phyloP scores from a whole-genome alignment of 2,329 filamentous ascomycete genomes.

The Coniochaeta sp. region DNA sequence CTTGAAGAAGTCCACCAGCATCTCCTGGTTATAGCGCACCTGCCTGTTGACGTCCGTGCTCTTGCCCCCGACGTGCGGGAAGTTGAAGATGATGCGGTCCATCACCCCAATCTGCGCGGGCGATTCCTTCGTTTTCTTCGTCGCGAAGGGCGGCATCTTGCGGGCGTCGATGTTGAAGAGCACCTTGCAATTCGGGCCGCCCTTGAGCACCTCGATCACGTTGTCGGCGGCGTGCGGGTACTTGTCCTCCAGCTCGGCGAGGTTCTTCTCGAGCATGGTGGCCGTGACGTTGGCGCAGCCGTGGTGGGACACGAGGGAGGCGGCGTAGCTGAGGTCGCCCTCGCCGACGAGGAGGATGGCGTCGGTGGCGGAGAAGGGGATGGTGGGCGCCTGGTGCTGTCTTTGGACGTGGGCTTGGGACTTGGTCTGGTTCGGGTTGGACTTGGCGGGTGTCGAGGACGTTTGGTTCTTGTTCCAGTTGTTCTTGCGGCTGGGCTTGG shows the following conservation, averaged over 20 bases:
- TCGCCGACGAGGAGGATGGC: conserved; percentile 72
- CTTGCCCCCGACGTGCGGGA: conserved; percentile 90
- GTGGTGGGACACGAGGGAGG: conserved; percentile 59
- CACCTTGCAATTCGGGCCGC: conserved; percentile 31
- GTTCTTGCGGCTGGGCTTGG: background rate
- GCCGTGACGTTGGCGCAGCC: conserved; percentile 60
- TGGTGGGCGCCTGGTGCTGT: conserved; percentile 36
- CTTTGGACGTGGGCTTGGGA: conserved; percentile 7
- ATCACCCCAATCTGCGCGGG: conserved; percentile 35
- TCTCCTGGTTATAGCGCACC: conserved; percentile 82
- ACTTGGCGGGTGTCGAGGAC: conserved; percentile 1
- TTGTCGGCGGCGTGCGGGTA: conserved; percentile 64
- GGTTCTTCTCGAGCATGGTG: conserved; percentile 57
- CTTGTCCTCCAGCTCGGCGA: conserved; percentile 57
- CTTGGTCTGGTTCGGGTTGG: background rate
- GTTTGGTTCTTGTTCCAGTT: background rate
- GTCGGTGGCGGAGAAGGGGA: conserved; percentile 62
- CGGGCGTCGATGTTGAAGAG: conserved; percentile 62
- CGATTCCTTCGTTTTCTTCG: conserved; percentile 17
- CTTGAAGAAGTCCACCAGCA: conserved; percentile 63
- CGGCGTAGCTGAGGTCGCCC: conserved; percentile 73
- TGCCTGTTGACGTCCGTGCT: conserved; percentile 91
- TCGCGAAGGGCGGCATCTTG: conserved; percentile 45
- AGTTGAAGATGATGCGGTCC: conserved; percentile 88
- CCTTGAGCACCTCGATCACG: conserved; percentile 45